phyloP scores from a whole-genome alignment of 106 monocot species.

The Dioscorea alata region DNA sequence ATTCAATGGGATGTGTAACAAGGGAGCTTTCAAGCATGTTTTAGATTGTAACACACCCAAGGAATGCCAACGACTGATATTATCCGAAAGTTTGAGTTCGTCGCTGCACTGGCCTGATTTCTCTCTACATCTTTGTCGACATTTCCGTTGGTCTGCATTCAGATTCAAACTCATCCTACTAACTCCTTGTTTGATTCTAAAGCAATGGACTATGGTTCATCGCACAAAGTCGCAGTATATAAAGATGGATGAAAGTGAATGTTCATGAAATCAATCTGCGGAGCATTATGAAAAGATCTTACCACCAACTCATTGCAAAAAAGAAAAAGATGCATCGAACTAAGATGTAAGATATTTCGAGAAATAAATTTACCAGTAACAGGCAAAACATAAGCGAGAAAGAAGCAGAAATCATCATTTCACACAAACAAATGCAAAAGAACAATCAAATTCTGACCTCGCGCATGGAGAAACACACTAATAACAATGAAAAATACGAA shows the following conservation, averaged over 20 bases:
- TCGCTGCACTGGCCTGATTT: constrained; percentile 15
- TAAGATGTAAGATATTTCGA: background rate
- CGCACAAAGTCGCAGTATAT: background rate
- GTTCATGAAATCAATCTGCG: background rate
- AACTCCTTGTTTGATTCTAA: no score
- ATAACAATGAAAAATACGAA: no score
- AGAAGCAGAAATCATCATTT: background rate
- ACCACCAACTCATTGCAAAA: background rate
- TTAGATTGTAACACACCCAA: background rate
- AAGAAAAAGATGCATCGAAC: background rate
- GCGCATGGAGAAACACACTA: background rate
- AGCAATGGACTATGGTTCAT: background rate
- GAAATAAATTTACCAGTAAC: background rate
- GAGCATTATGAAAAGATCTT: background rate
- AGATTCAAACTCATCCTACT: no score
- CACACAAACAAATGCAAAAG: background rate
- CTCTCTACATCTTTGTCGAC: background rate
- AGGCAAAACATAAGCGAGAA: background rate
- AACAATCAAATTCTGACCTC: background rate
- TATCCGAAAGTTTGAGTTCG: background rate
- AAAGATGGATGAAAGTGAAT: no score
- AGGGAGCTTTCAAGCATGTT: background rate
- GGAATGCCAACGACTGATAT: background rate
- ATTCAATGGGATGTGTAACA: constrained; percentile 15
- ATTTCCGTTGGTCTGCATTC: no score